These are phyloP conservation scores for Pisolithus tinctorius DNA, from an alignment of 768 basidiomycete genomes.

Conservation along the genomic window DNA sequence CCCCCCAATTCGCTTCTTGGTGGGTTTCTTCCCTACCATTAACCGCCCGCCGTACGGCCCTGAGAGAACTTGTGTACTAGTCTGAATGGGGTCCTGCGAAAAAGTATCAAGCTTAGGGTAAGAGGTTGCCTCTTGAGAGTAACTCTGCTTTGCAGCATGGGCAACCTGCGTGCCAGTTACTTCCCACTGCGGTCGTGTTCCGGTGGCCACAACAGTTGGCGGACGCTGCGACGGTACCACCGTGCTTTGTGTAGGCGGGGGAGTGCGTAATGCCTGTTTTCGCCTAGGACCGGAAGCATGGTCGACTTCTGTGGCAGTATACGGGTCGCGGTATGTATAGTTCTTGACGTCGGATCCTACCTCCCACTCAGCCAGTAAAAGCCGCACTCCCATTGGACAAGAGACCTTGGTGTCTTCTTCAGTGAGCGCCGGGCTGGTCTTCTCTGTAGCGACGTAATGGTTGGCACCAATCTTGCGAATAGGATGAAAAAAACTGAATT, in stretches of 20 bases:
- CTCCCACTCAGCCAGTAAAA: constrained; percentile 66
- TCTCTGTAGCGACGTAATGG: constrained; percentile 21
- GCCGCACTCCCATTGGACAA: constrained; percentile 48
- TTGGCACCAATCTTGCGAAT: constrained; percentile 23
- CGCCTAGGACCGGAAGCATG: constrained; percentile 9
- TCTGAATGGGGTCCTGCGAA: constrained; percentile 38
- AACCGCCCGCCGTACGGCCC: constrained; percentile 67
- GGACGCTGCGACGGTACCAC: constrained; percentile 25
- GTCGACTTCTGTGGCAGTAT: constrained; percentile 30
- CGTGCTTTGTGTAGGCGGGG: constrained; percentile 15
- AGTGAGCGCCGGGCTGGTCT: constrained; percentile 12
- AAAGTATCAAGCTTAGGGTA: constrained; percentile 7
- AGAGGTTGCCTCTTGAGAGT: constrained; percentile 14
- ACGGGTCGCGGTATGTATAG: constrained; percentile 52
- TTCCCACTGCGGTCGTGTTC: constrained; percentile 8
- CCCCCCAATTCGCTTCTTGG: constrained; percentile 68
- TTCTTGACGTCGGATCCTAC: constrained; percentile 43
- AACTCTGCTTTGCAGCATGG: constrained; percentile 9
- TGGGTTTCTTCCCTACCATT: constrained; percentile 38
- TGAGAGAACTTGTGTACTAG: constrained; percentile 66
- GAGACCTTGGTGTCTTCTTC: constrained; percentile 17
- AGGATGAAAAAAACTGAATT: constrained; percentile 60
- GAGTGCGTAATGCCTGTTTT: constrained; percentile 4
- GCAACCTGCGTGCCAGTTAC: constrained; percentile 2
- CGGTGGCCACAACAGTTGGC: constrained; percentile 31